Conservation (phyloP, 345 rosid genomes). For the Garcia nutans region DNA sequence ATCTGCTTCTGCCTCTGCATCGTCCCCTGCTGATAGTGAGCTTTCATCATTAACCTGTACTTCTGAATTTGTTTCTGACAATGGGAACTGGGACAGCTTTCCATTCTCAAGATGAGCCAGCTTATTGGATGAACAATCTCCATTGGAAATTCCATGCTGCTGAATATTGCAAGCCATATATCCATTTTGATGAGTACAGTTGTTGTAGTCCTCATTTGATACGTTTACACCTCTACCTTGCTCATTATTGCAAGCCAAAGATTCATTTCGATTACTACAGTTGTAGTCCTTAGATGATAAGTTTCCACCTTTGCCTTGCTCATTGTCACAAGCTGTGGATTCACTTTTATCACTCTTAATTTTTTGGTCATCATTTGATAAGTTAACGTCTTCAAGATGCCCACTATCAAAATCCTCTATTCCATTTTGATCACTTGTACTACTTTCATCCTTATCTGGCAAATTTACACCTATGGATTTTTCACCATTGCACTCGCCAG, state of each 20-base stretch:
- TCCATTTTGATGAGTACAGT: neutral
- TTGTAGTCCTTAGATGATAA: neutral
- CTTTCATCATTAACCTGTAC: constrained; percentile 23
- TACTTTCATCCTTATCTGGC: constrained; percentile 22
- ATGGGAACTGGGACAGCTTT: constrained; percentile 23
- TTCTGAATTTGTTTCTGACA: constrained; percentile 19
- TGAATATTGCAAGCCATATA: neutral
- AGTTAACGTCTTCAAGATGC: constrained; percentile 15
- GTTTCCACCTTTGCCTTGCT: neutral
- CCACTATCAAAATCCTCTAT: constrained; percentile 11
- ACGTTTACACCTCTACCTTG: neutral
- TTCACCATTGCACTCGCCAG: constrained; percentile 25
- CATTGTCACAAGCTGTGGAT: neutral
- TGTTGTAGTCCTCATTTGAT: neutral
- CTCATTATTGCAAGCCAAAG: constrained; percentile 4
- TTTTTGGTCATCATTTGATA: neutral
- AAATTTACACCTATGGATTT: constrained; percentile 23
- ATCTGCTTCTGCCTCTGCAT: constrained; percentile 23
- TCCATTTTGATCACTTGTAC: constrained; percentile 24
- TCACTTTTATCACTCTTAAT: neutral
- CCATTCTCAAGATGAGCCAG: constrained; percentile 24
- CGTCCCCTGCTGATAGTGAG: constrained; percentile 13
- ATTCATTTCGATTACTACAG: neutral
- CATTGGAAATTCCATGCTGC: constrained; percentile 8
- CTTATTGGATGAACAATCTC: constrained; percentile 18